These are phyloP conservation scores for Beta vulgaris DNA, from an alignment of 148 eudicot genomes.

Conservation along the genomic window DNA sequence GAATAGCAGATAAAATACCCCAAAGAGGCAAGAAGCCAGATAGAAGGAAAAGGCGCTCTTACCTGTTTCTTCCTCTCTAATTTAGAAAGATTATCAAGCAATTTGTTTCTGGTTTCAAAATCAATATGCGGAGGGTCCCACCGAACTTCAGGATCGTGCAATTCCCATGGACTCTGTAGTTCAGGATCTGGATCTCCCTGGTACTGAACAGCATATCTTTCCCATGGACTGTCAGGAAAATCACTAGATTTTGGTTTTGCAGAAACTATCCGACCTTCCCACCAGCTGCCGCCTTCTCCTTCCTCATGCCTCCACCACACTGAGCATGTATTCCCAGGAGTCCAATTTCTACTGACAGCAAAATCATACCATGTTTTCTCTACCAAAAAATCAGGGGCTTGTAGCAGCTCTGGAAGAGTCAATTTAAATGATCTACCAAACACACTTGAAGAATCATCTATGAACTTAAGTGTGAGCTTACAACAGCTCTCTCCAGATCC, in stretches of 20 bases:
- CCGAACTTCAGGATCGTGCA: slow-evolving; percentile 48
- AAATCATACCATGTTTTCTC: slow-evolving; percentile 75
- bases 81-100: slow-evolving; percentile 48
- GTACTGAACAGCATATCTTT: slow-evolving; percentile 58
- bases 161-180: slow-evolving; percentile 88
- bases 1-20: neutral
- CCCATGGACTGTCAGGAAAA: slow-evolving; percentile 95
- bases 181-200: slow-evolving; percentile 37
- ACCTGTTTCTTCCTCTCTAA: slow-evolving; percentile 61
- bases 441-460: slow-evolving; percentile 44
- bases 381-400: slow-evolving; percentile 76
- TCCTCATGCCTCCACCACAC: slow-evolving; percentile 87
- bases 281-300: slow-evolving; percentile 74
- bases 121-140: slow-evolving; percentile 65
- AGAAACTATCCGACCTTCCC: slow-evolving; percentile 59
- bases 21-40: slow-evolving; percentile 5
- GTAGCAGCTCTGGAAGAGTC: slow-evolving; percentile 67
- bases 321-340: slow-evolving; percentile 53
- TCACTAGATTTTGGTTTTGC: slow-evolving; percentile 47
- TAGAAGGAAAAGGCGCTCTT: slow-evolving; percentile 6
- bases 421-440: slow-evolving; percentile 47
- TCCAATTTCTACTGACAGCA: slow-evolving; percentile 65
- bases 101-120: slow-evolving; percentile 33
- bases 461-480: slow-evolving; percentile 60
- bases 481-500: slow-evolving; percentile 98